Evolutionary conservation across 768 basidiomycete genomes (phyloP).

Genomic region (Lentinula aciculospora): DNA sequence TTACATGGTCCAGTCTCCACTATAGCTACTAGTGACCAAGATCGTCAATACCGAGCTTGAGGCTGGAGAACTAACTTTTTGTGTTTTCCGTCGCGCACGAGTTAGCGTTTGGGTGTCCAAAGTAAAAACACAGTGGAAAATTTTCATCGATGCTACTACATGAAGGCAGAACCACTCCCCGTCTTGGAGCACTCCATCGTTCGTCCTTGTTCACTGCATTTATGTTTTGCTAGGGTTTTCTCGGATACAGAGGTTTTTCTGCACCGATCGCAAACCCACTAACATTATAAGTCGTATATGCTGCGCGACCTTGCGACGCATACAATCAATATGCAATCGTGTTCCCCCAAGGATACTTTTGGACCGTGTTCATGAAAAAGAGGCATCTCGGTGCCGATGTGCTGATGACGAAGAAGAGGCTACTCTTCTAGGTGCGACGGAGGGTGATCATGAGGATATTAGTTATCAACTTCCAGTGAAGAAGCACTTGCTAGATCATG

Average conservation of each 20-base stretch:
- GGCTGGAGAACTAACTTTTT: too few species aligned
- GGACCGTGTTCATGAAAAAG: not conserved
- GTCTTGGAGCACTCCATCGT: not conserved
- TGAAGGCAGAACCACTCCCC: not conserved
- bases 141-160: too few species aligned
- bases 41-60: too few species aligned
- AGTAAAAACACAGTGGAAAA: too few species aligned
- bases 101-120: too few species aligned
- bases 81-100: too few species aligned
- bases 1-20: too few species aligned
- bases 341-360: not conserved
- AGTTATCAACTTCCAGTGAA: not conserved
- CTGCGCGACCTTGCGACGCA: not conserved
- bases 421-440: not conserved
- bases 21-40: too few species aligned
- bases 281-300: not conserved
- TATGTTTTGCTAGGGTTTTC: not conserved
- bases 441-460: not conserved
- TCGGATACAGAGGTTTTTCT: not conserved
- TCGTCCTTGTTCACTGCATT: not conserved
- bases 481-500: not conserved
- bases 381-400: not conserved
- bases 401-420: not conserved
- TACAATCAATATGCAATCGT: conserved; percentile 1
- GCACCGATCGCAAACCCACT: not conserved